Evolutionary conservation across 352 stramenopile species (phyloP).

Genomic region (Phytopythium sindhum): DNA sequence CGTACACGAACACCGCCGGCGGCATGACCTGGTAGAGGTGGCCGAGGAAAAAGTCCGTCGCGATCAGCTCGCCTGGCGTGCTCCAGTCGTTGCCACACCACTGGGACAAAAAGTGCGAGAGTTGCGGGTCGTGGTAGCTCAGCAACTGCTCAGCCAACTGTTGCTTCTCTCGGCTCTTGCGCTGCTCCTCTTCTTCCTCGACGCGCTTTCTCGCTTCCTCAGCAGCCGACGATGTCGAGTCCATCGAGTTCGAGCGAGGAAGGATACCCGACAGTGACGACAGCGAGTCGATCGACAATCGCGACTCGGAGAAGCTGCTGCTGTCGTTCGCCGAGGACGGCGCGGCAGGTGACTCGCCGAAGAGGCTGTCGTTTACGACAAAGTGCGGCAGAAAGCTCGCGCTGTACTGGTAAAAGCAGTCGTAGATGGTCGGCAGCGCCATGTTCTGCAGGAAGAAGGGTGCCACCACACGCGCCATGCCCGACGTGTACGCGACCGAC

Average conservation of each 20-base stretch:
- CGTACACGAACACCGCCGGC: conserved; percentile 53
- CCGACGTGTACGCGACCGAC: conserved; percentile 62
- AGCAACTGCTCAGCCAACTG: conserved; percentile 70
- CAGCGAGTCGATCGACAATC: conserved; percentile 8
- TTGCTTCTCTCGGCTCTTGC: conserved; percentile 41
- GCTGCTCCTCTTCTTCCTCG: conserved; percentile 32
- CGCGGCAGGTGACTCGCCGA: conserved; percentile 15
- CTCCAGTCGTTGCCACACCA: conserved; percentile 75
- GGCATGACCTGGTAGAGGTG: conserved; percentile 67
- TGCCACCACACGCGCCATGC: conserved; percentile 74
- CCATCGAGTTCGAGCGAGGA: conserved; percentile 29
- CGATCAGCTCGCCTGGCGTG: conserved; percentile 46
- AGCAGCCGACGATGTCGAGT: conserved; percentile 31
- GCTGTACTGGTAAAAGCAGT: conserved; percentile 87
- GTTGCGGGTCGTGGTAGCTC: conserved; percentile 65
- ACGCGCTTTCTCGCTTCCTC: conserved; percentile 23
- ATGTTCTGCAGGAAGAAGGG: conserved; percentile 73
- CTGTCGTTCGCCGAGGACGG: conserved; percentile 5
- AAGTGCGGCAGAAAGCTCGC: conserved; percentile 70
- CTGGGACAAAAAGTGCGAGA: conserved; percentile 67
- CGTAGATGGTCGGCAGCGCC: conserved; percentile 73
- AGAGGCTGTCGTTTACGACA: conserved; percentile 43
- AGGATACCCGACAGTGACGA: conserved; percentile 10
- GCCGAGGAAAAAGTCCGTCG: conserved; percentile 53
- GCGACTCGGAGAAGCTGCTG: conserved; percentile 29